Conservation (phyloP, 352 stramenopile species). For the Peronospora farinosa region DNA sequence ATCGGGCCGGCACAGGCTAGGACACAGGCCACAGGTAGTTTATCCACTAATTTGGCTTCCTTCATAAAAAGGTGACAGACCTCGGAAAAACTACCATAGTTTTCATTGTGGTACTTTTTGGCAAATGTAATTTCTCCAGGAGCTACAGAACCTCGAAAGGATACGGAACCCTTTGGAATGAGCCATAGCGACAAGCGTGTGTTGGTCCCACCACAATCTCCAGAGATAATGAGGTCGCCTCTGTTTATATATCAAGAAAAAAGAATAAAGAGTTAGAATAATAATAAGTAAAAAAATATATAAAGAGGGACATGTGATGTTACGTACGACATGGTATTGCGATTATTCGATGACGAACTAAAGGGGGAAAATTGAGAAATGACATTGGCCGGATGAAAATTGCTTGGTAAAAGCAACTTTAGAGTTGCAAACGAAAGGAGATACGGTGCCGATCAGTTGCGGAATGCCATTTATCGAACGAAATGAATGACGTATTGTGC, state of each 20-base stretch:
- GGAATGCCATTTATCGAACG: no score
- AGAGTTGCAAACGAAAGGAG: neutral
- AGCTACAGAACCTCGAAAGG: constrained; percentile 63
- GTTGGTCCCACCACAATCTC: constrained; percentile 97
- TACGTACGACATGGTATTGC: constrained; percentile 10
- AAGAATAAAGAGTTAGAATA: neutral
- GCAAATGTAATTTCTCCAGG: constrained; percentile 79
- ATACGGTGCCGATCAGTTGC: neutral
- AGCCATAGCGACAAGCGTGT: constrained; percentile 89
- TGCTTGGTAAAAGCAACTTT: neutral
- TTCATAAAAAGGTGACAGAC: constrained; percentile 92
- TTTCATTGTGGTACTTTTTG: constrained; percentile 84
- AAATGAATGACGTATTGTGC: no score
- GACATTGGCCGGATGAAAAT: no score
- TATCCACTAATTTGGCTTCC: constrained; percentile 75
- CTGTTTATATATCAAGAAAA: constrained; percentile 26
- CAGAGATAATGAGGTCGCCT: constrained; percentile 79
- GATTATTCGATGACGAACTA: neutral
- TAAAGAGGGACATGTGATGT: neutral
- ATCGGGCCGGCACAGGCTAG: constrained; percentile 78
- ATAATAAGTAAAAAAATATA: neutral
- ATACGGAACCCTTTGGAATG: constrained; percentile 51
- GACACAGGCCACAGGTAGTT: constrained; percentile 57
- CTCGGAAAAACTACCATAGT: constrained; percentile 75
- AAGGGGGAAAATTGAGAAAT: neutral